Evolutionary conservation across 306 rosid species (phyloP), one percentile per base, ranked within the genome.

Genomic region (Pyrus communis): DNA sequence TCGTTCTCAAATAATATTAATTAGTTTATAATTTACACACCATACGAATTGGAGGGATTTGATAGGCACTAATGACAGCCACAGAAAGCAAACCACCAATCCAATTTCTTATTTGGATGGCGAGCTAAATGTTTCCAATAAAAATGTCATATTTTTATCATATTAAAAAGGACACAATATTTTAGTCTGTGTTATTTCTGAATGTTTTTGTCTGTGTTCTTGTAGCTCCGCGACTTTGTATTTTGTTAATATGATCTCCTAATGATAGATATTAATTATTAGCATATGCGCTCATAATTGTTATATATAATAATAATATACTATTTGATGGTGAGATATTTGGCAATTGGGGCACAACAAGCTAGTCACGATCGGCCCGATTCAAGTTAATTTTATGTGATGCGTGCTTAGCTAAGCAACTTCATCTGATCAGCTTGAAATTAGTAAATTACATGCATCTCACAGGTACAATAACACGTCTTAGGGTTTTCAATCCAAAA

Each of bases 11-110:
- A 38, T 49, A 21, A 35, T 35, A 11, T 68, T 62, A 74, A 64
- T 64, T 19, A 4, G 22, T 63, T 63, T 30, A 59, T 23, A 30
- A 31, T 7, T 64, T 58, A 73, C 68, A 19, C 35, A 58, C 63
- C 28, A 71, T 71, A 9, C 62, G 13, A n/a, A 62, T 52, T 61
- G 28, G 12, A 22, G 64, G 64, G 17, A n/a, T 58, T 14, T 4
- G 30, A 65, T 69, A 25, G 35, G 73, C 58, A 45, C 38, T 45
- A 45, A 23, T 22, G 72, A 66, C 38, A 75, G 79, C 77, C 73
- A 38, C 51, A 66, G 27, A 23, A 54, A 25, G 54, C 49, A 63
- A 28, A 45, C 14, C 40, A 11, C 4, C 69, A 46, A 25, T 74
- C 25, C 42, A 9, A 52, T 27, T 67, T 13, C n/a, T 10, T 2